Evolutionary conservation across 2,329 filamentous ascomycete genomes (phyloP), one percentile per base, ranked within the genome.

Genomic region (Didymella pinodella): DNA sequence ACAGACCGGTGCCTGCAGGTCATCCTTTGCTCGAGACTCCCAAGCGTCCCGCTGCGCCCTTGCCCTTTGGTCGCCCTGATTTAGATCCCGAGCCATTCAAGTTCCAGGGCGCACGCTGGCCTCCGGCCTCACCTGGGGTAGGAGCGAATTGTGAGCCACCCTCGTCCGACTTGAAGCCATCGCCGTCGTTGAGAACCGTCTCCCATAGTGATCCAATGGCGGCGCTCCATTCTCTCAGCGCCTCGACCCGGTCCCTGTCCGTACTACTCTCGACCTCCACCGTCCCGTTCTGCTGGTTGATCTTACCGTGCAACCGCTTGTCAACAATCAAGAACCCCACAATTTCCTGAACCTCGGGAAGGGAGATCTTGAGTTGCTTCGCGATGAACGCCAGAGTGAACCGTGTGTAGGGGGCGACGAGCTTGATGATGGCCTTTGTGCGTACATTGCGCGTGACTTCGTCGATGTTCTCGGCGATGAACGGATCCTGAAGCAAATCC

Each of bases 391-490:
- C 83, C 25, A 98, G 82, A 64, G 90, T 92, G 86, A 98, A 97
- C 50, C 93, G 88, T 6, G 92, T 96, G 81, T 98, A 99, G 0
- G 95, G 95, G 4, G 93, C 93, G 64, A 98, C 95, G 25, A 98
- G 84, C 79, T 95, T 97, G 64, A 97, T 81, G 10, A 98, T 88
- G 1, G 93, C 94, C 83, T 97, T 97, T 65, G 93, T 98, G 54
- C 95, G 91, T 90, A 99, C 97, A 78, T 95, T 97, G 43, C 95
- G 91, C 51, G 94, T 99, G 57, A 99, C 94, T 80, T 99, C 95
- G 77, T 98, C 95, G 68, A 99, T 99, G 75, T 99, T 98, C 80
- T 98, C 95, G 28, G 94, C 94, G 69, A 99, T 99, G 80, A 98
- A 99, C 0, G 91, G 89, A 76, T 99, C 95, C 12, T 90, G 88